Evolutionary conservation across 2,329 filamentous ascomycete genomes (phyloP), one percentile per base, ranked within the genome.

Genomic region (Diplocarpon rosae): DNA sequence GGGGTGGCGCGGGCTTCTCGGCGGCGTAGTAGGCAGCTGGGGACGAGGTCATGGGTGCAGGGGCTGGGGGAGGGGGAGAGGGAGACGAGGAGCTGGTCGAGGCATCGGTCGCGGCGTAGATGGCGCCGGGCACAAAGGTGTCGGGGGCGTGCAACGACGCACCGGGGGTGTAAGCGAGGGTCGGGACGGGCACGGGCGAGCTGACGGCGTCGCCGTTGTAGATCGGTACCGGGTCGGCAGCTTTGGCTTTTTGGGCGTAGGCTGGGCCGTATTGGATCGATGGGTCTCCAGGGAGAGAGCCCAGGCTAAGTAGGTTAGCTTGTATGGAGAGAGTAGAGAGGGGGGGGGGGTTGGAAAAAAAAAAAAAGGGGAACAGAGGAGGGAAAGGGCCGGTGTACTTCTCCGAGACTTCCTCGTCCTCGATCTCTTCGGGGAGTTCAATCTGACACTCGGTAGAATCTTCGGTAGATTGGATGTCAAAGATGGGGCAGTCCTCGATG

Each of bases 401-500:
- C n/a, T 76, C 73, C 2, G 62, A 54, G 40, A 76, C 72, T 56
- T 87, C 65, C 49, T 93, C 86, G 8, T 67, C 51, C 1, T 62
- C 58, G 15, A 92, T 62, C 0, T 59, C 53, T 0, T 63, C 49
- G 2, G 84, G 82, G 1, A 80, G 49, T 62, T 59, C 85, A 59
- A 90, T 73, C 40, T 70, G 68, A 68, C 88, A 94, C 46, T 74
- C 55, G 1, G 61, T 55, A 57, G 74, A 71, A 10, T 71, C 68
- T 0, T 64, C 62, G 20, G 78, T 70, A 42, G 64, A 64, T 61
- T 89, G 78, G 44, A 93, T 68, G 42, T 71, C 67, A 65, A 95
- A 95, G 27, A 92, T 55, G 0, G 75, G 66, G 66, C 89, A 95
- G 62, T 89, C 86, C 35, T 71, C 57, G 37, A 94, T 77, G 34